A percentile compares a stretch with the other conserved stretches of the same genome.
These are phyloP conservation scores for Solidago caesia DNA, from an alignment of 129 eudicot species.

Conservation along the genomic window DNA sequence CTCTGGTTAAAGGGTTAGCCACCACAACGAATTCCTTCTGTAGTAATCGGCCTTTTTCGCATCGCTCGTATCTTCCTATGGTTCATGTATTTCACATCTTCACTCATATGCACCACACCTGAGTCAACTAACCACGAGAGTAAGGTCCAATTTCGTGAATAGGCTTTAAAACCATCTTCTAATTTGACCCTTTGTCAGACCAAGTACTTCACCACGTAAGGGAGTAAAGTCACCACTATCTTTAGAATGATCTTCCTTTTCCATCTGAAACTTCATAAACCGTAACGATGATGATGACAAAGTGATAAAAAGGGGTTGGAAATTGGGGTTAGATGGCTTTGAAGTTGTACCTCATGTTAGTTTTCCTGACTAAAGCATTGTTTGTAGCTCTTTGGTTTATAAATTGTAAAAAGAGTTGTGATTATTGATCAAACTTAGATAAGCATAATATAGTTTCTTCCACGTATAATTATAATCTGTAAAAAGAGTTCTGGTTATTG, in stretches of 20 bases:
- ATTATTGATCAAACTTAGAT: too few species aligned
- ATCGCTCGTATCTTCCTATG: slow-evolving; percentile 52
- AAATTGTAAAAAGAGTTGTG: too few species aligned
- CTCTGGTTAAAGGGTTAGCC: slow-evolving; percentile 87
- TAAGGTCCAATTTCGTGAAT: slow-evolving; percentile 69
- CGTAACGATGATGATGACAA: too few species aligned
- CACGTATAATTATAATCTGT: too few species aligned
- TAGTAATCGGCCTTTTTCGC: slow-evolving; percentile 82
- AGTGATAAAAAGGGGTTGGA: too few species aligned
- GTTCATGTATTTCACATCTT: slow-evolving; percentile 69
- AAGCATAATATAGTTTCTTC: too few species aligned
- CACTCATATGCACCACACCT: slow-evolving; percentile 54
- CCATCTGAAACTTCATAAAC: slow-evolving; percentile 86
- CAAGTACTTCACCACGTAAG: slow-evolving; percentile 58
- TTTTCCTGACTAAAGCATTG: too few species aligned
- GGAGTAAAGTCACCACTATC: slow-evolving; percentile 48
- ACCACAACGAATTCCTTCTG: slow-evolving; percentile 84
- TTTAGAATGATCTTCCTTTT: slow-evolving; percentile 36
- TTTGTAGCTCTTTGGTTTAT: too few species aligned
- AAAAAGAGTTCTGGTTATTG: too few species aligned
- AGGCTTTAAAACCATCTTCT: slow-evolving; percentile 61
- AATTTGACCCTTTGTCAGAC: slow-evolving; percentile 51
- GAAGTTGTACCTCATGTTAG: too few species aligned
- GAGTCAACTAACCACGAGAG: slow-evolving; percentile 81
- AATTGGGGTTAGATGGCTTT: too few species aligned